phyloP scores from a whole-genome alignment of 2,329 filamentous ascomycete species.

The Huntiella decipiens region DNA sequence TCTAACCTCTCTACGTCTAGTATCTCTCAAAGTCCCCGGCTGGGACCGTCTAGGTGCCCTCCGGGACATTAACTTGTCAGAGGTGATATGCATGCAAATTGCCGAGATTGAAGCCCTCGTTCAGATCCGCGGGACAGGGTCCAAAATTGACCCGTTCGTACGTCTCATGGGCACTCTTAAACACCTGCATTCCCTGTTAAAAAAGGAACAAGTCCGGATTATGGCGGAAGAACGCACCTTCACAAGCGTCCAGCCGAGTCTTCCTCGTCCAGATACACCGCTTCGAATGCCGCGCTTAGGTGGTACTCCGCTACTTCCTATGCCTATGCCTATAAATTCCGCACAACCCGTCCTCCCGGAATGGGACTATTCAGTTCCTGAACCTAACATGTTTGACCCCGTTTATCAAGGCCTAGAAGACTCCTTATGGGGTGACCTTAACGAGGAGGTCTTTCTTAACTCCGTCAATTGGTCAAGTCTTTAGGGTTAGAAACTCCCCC shows the following conservation, averaged over 20 bases:
- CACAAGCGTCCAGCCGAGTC: not conserved
- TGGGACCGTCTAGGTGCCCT: constrained; percentile 25
- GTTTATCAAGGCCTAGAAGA: constrained; percentile 19
- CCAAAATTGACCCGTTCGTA: constrained; percentile 11
- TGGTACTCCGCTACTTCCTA: too few species aligned
- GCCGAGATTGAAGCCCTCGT: constrained; percentile 17
- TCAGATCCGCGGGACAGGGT: constrained; percentile 12
- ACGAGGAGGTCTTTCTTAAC: constrained; percentile 19
- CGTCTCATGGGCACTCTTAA: constrained; percentile 10
- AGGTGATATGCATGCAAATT: constrained; percentile 17
- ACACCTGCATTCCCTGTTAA: constrained; percentile 8
- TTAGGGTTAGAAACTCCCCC: not conserved
- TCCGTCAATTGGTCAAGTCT: not conserved
- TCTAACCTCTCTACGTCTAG: constrained; percentile 27
- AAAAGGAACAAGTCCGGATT: constrained; percentile 10
- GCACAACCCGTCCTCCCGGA: too few species aligned
- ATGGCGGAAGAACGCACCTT: not conserved
- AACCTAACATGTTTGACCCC: constrained; percentile 19
- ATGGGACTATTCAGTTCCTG: too few species aligned
- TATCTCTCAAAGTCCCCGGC: constrained; percentile 25
- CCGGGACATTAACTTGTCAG: constrained; percentile 19
- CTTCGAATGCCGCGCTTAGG: too few species aligned
- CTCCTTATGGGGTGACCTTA: constrained; percentile 18
- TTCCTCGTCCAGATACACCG: too few species aligned
- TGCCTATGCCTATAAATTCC: too few species aligned